These are phyloP conservation scores for Chalaropsis thielavioides DNA, from an alignment of 2,329 filamentous ascomycete species.

Conservation along the genomic window DNA sequence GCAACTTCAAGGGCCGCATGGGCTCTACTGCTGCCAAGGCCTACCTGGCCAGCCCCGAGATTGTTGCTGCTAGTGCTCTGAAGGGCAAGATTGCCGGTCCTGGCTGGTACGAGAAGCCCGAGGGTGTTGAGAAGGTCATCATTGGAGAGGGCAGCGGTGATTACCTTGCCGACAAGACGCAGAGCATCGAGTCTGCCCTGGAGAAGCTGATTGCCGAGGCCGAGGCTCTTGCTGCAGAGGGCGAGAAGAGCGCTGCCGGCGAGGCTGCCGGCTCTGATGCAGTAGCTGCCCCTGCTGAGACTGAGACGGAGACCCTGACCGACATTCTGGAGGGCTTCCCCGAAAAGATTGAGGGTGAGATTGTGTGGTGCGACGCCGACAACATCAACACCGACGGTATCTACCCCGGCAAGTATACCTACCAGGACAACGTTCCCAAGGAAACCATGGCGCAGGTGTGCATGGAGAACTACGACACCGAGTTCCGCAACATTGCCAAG, in stretches of 20 bases:
- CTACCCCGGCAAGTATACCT: constrained; percentile 80
- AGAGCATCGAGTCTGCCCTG: constrained; percentile 53
- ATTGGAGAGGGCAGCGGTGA: constrained; percentile 59
- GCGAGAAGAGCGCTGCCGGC: constrained; percentile 33
- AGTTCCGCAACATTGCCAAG: constrained; percentile 49
- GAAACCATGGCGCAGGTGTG: constrained; percentile 78
- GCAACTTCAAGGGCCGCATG: constrained; percentile 89
- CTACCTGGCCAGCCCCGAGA: constrained; percentile 77
- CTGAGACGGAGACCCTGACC: constrained; percentile 34
- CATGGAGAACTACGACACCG: constrained; percentile 84
- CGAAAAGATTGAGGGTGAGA: constrained; percentile 67
- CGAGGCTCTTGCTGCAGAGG: constrained; percentile 44
- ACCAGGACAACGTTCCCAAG: constrained; percentile 65
- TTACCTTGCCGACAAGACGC: constrained; percentile 46
- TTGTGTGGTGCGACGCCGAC: constrained; percentile 66
- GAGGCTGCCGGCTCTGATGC: constrained; percentile 20
- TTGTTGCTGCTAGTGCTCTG: constrained; percentile 81
- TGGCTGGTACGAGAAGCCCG: constrained; percentile 61
- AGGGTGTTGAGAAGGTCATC: constrained; percentile 50
- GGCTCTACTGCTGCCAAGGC: constrained; percentile 65
- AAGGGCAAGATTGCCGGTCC: constrained; percentile 58
- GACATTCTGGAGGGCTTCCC: constrained; percentile 78
- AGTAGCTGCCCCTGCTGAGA: constrained; percentile 18
- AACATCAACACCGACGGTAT: constrained; percentile 90
- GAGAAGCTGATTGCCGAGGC: constrained; percentile 56